phyloP scores from a whole-genome alignment of 2,329 filamentous ascomycete genomes.

The Aspergillus piperis region DNA sequence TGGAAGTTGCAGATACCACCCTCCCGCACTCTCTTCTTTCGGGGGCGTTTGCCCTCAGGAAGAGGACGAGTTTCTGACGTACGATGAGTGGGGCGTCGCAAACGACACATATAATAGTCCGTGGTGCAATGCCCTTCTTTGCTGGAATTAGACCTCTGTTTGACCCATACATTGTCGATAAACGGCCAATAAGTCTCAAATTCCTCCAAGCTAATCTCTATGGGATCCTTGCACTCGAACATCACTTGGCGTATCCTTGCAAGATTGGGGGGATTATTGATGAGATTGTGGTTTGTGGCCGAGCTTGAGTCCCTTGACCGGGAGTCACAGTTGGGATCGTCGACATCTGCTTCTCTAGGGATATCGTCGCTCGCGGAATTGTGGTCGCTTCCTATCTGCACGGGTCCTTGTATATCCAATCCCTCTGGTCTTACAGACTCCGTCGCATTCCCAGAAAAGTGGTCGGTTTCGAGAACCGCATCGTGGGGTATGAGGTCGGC shows the following conservation, averaged over 20 bases:
- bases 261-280: slow-evolving; percentile 47
- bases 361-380: neutral
- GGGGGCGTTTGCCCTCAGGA: slow-evolving; percentile 48
- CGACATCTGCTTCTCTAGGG: neutral
- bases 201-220: slow-evolving; percentile 49
- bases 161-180: slow-evolving; percentile 54
- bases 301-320: slow-evolving; percentile 1
- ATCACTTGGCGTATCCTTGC: slow-evolving; percentile 45
- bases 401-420: neutral
- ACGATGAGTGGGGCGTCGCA: slow-evolving; percentile 44
- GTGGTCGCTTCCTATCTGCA: neutral
- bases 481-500: neutral
- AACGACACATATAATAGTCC: slow-evolving; percentile 51
- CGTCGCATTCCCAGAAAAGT: neutral
- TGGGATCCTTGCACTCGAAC: slow-evolving; percentile 49
- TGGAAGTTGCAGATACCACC: slow-evolving; percentile 51
- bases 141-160: slow-evolving; percentile 46
- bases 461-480: neutral
- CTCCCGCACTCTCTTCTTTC: slow-evolving; percentile 48
- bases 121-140: slow-evolving; percentile 46
- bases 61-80: slow-evolving; percentile 43
- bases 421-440: neutral
- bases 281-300: slow-evolving; percentile 32
- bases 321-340: neutral
- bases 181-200: slow-evolving; percentile 53